Evolutionary conservation across 495 filamentous ascomycete species (phyloP), one percentile per base, ranked within the genome.

Genomic region (Penicillium cinerascens): DNA sequence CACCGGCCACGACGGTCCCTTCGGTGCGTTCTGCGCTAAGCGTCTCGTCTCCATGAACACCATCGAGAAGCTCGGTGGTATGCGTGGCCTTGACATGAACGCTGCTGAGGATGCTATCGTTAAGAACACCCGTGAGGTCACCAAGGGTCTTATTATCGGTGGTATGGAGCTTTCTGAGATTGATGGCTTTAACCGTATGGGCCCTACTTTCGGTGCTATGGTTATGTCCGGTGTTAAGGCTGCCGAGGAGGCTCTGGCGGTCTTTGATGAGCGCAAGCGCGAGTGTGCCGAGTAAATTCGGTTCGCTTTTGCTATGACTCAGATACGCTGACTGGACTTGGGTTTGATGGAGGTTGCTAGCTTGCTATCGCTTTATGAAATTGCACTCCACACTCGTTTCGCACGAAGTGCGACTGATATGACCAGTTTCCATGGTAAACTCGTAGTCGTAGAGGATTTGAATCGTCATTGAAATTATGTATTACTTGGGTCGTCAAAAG

Each of bases 81-180:
- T 96, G 90, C 84, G 90, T 50, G 90, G 90, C 9, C 74, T 96
- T 15, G 90, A 96, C 68, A 95, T 96, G 90, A 87, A 87, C 70
- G 75, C 77, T 3, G 90, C 90, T 27, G 90, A 96, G 66, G 90
- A 96, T 58, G 88, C 89, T 42, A 93, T 96, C 59, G 89, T 93
- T 61, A 93, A 91, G 80, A 76, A 84, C 57, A 95, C 91, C 38
- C 80, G 91, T 54, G 91, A 95, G 78, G 79, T 96, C 47, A 82
- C 89, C 35, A 88, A 87, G 35, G 91, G 91, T 41, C 76, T 96
- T 56, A 88, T 95, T 59, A 86, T 92, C n/a, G 90, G 90, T 47
- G 91, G 91, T 21, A 96, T 96, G 91, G 90, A 96, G 73, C 71
- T 95, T 64, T 87, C 85, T 52, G 91, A 96, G 74, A 84, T 95